phyloP scores from a whole-genome alignment of 140 eudicot genomes.

The Flaveria floridana region DNA sequence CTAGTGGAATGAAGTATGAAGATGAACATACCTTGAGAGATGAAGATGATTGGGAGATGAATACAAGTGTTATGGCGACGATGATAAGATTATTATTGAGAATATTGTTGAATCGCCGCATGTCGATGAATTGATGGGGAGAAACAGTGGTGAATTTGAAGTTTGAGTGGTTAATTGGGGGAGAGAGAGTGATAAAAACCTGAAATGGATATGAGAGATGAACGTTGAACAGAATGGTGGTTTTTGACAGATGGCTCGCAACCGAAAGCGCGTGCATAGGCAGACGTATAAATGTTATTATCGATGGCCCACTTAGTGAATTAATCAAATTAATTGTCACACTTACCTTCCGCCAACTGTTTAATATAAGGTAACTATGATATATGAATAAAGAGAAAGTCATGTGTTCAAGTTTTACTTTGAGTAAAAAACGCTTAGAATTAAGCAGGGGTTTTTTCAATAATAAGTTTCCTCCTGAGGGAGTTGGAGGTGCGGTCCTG shows the following conservation, averaged over 20 bases:
- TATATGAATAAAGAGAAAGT: too few relatives aligned
- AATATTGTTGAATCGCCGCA: conserved; percentile 9
- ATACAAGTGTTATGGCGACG: conserved; percentile 10
- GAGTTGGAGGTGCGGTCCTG: too few relatives aligned
- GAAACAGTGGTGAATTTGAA: conserved; percentile 1
- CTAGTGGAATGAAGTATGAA: background rate
- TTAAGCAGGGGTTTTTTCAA: too few relatives aligned
- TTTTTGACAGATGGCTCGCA: conserved; percentile 18
- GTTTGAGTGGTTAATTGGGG: background rate
- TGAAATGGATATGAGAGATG: background rate
- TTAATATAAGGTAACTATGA: too few relatives aligned
- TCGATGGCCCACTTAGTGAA: conserved; percentile 11
- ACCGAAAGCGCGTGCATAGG: conserved; percentile 20
- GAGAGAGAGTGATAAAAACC: background rate
- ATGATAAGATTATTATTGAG: conserved; percentile 7
- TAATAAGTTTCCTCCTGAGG: too few relatives aligned
- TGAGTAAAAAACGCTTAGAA: too few relatives aligned
- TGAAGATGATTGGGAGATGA: conserved; percentile 18
- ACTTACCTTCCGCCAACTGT: too few relatives aligned
- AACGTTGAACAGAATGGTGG: background rate
- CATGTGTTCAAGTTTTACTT: too few relatives aligned
- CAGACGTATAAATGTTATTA: conserved; percentile 21
- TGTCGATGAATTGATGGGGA: conserved; percentile 6
- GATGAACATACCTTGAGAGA: conserved; percentile 34
- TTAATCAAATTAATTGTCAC: too few relatives aligned